A percentile compares a stretch with the other conserved stretches of the same genome.
Evolutionary conservation across 129 eudicot species (phyloP).

Genomic region (Ambrosia trifida): DNA sequence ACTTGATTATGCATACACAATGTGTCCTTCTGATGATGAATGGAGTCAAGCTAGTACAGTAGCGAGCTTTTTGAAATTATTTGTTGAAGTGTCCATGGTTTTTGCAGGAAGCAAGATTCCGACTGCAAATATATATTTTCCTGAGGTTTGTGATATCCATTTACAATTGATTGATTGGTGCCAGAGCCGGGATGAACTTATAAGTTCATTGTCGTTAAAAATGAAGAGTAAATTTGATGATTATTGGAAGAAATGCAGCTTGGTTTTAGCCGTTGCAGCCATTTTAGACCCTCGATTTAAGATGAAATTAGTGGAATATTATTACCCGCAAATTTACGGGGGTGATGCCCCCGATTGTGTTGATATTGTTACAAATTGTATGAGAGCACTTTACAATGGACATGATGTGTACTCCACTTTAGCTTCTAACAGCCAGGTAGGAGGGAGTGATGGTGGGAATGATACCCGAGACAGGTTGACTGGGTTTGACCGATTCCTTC

Average conservation of each 20-base stretch:
- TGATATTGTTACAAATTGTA: conserved; percentile 74
- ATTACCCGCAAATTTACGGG: conserved; percentile 81
- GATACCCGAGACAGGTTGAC: conserved; percentile 57
- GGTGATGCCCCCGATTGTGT: conserved; percentile 64
- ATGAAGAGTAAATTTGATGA: conserved; percentile 83
- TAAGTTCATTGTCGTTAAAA: conserved; percentile 63
- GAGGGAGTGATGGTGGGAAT: conserved; percentile 40
- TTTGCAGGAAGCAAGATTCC: conserved; percentile 58
- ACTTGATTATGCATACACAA: conserved; percentile 53
- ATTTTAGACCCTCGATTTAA: conserved; percentile 85
- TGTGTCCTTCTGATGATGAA: conserved; percentile 61
- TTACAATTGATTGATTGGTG: conserved; percentile 88
- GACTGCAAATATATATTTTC: conserved; percentile 81
- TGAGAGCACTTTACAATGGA: conserved; percentile 80
- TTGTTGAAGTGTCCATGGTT: conserved; percentile 66
- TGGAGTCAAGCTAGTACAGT: conserved; percentile 66
- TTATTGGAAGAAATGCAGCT: conserved; percentile 94
- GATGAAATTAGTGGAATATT: conserved; percentile 89
- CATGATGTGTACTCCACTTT: conserved; percentile 66
- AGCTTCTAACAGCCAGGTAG: conserved; percentile 50
- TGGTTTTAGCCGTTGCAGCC: conserved; percentile 86
- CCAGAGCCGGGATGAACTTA: conserved; percentile 65
- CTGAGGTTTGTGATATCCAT: conserved; percentile 87
- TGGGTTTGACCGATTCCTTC: conserved; percentile 77
- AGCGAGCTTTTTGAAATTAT: conserved; percentile 63